These are phyloP conservation scores for Populus alba DNA, from an alignment of 345 rosid genomes.

Conservation along the genomic window DNA sequence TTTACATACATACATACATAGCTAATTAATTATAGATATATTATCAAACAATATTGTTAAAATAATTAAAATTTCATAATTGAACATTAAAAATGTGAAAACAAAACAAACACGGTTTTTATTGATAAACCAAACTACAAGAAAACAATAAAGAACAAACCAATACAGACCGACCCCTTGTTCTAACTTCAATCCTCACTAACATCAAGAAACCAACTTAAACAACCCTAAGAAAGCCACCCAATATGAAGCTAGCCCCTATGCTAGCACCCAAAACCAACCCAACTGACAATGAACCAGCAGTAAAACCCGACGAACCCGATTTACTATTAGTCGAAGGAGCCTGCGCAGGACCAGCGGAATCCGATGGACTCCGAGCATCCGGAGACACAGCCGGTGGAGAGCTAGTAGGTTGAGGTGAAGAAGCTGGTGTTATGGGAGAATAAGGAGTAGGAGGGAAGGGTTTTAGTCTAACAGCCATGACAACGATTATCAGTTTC, in stretches of 20 bases:
- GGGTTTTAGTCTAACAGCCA: constrained; percentile 45
- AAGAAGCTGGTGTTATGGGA: neutral
- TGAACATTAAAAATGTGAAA: too few species aligned
- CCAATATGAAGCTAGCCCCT: constrained; percentile 20
- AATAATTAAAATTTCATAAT: too few species aligned
- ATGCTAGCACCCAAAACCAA: constrained; percentile 18
- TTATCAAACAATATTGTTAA: too few species aligned
- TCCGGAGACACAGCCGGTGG: constrained; percentile 21
- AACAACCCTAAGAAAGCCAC: constrained; percentile 22
- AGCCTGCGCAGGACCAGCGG: constrained; percentile 31
- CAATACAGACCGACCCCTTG: neutral
- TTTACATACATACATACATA: too few species aligned
- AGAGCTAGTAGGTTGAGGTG: neutral
- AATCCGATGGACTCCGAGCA: constrained; percentile 2
- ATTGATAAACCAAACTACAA: neutral
- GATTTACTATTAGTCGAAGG: constrained; percentile 23
- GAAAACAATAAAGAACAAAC: neutral
- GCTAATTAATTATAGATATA: too few species aligned
- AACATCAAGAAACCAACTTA: neutral
- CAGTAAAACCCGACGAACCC: constrained; percentile 11
- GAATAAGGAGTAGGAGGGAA: constrained; percentile 26
- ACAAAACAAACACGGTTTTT: neutral
- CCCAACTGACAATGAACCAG: constrained; percentile 7
- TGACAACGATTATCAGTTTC: constrained; percentile 52
- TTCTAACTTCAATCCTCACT: neutral